Conservation (phyloP, 805 yeast genomes). For the Yarrowia porcina region DNA sequence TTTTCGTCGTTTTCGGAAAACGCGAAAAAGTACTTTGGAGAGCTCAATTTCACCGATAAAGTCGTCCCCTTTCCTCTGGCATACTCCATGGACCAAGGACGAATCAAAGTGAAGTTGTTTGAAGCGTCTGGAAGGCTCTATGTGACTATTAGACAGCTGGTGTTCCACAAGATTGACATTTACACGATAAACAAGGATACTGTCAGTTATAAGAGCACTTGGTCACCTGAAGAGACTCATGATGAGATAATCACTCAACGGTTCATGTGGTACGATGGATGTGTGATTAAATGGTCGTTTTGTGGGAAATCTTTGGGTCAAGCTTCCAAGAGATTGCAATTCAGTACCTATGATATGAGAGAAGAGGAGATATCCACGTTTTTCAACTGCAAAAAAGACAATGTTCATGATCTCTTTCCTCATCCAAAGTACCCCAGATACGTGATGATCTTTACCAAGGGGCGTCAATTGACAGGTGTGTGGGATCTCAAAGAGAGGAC, state of each 20-base stretch:
- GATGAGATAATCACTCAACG: conserved; percentile 1
- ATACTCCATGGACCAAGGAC: conserved; percentile 7
- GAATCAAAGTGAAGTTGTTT: conserved; percentile 5
- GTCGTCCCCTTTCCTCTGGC: not conserved
- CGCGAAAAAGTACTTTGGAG: conserved; percentile 6
- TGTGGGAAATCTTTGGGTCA: conserved; percentile 4
- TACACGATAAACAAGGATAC: not conserved
- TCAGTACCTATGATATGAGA: not conserved
- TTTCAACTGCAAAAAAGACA: not conserved
- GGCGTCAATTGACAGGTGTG: not conserved
- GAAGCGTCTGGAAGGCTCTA: conserved; percentile 4
- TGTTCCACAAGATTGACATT: conserved; percentile 12
- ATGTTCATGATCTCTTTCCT: conserved; percentile 3
- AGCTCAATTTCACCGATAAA: not conserved
- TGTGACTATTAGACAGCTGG: conserved; percentile 1
- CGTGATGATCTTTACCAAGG: not conserved
- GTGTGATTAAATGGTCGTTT: conserved; percentile 3
- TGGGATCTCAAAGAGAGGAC: not conserved
- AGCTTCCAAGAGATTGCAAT: not conserved
- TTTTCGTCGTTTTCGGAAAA: not conserved
- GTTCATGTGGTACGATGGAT: conserved; percentile 12
- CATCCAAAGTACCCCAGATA: conserved; percentile 1
- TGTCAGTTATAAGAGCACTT: not conserved
- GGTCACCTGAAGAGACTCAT: not conserved
- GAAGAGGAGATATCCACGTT: not conserved